Evolutionary conservation across 2,329 filamentous ascomycete species (phyloP).

Genomic region (Colletotrichum tamarilloi): DNA sequence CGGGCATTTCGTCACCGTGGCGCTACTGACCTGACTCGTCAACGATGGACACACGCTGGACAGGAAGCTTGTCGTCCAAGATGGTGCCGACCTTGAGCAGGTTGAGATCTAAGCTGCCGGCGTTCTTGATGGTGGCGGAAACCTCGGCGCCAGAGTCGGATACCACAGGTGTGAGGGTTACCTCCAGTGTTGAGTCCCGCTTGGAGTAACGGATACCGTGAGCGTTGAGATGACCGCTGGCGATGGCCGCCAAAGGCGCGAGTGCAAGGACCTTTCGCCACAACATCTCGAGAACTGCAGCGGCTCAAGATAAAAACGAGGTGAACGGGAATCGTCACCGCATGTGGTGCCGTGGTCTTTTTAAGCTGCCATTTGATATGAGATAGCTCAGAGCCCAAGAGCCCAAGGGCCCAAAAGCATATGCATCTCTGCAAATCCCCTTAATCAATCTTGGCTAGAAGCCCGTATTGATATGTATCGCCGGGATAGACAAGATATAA

Average conservation of each 20-base stretch:
- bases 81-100: slow-evolving; percentile 39
- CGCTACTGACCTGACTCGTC: background rate
- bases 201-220: background rate
- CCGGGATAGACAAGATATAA: background rate
- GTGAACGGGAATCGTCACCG: background rate
- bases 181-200: background rate
- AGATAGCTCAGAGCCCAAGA: background rate
- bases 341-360: background rate
- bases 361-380: background rate
- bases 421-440: background rate
- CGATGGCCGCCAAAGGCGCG: background rate
- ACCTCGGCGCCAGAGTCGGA: background rate
- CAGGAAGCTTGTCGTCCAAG: slow-evolving; percentile 32
- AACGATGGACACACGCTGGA: background rate
- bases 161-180: background rate
- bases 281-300: background rate
- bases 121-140: background rate
- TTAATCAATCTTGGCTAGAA: background rate
- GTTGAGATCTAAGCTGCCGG: slow-evolving; percentile 34
- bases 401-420: background rate
- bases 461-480: background rate
- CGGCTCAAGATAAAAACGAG: background rate
- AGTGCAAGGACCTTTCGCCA: background rate
- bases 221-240: background rate
- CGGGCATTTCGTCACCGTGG: no score